Base-by-base conservation (phyloP, 306 rosid species). In the Heteromeles arbutifolia region DNA sequence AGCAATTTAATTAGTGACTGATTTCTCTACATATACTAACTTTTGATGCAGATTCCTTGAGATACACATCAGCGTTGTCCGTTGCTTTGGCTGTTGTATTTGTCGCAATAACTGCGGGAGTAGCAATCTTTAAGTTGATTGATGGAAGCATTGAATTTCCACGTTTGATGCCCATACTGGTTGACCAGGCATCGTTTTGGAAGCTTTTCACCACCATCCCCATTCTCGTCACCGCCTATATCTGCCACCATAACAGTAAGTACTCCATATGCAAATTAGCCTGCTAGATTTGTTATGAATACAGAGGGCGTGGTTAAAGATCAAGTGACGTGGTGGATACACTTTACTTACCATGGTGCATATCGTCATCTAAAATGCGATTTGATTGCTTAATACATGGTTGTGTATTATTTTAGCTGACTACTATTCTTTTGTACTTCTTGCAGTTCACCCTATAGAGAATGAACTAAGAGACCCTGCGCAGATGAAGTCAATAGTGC, bases 381-480 rank as follows among this genome's bases (percentile, higher is more conserved):
- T 63, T 59, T 29, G 65, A 71, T 25, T 54, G 63, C 50, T n/a
- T 5, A 54, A 53, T 56, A 12, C 48, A 72, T 19, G 44, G n/a
- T 28, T 50, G 21, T 28, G 6, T 63, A 63, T n/a, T 22, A 14
- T 22, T 67, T 44, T 24, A 18, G 44, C 54, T 59, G 45, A 17
- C 68, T 19, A 13, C 26, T 53, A 65, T 25, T 21, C 19, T 44
- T 31, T 13, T 45, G 57, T 14, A 2, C 44, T 8, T 6, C 52
- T 32, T 80, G 81, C 95, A 90, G 95, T 90, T 86, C 92, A 84
- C 70, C 90, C 90, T 1, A 90, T 90, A 69, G 90, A 83, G 68
- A 90, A 83, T 78, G 92, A 88, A 66, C 87, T 90, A 4, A 62
- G 71, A 74, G 90, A 88, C 73, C 84, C 92, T 10, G 26, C 65